A percentile compares a stretch with the other conserved stretches of the same genome.
Conservation (phyloP, 768 basidiomycete genomes). For the Epithele typhae region DNA sequence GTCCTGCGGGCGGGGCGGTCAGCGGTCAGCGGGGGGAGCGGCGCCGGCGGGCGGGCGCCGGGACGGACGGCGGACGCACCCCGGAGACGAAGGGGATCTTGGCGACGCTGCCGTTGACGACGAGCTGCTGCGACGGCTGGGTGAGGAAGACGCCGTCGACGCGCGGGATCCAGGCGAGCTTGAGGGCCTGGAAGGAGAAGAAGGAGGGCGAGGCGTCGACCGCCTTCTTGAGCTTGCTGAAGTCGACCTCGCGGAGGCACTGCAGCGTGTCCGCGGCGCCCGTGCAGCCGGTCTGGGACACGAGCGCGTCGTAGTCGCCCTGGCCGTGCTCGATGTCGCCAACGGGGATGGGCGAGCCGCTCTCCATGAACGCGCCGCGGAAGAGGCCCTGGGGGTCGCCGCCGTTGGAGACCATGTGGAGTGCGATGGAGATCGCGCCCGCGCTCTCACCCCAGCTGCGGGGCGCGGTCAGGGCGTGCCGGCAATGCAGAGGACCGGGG, state of each 20-base stretch:
- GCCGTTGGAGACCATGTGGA: conserved; percentile 25
- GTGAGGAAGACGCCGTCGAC: conserved; percentile 46
- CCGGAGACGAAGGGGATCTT: conserved; percentile 47
- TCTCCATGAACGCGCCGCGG: conserved; percentile 36
- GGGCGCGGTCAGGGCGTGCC: conserved; percentile 36
- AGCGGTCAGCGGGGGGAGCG: not conserved
- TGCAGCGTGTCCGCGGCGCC: conserved; percentile 31
- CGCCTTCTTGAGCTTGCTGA: conserved; percentile 25
- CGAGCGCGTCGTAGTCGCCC: conserved; percentile 37
- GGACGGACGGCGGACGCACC: not conserved
- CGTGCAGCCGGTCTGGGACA: conserved; percentile 33
- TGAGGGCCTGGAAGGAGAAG: conserved; percentile 34
- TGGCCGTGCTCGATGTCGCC: conserved; percentile 25
- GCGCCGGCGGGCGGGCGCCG: no score
- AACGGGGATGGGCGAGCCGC: conserved; percentile 15
- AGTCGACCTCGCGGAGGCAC: conserved; percentile 38
- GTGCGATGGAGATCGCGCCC: conserved; percentile 32
- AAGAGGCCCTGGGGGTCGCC: conserved; percentile 22
- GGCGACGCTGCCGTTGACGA: conserved; percentile 42
- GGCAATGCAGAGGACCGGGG: conserved; percentile 36
- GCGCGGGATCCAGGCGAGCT: conserved; percentile 46
- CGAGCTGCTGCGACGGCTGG: conserved; percentile 34
- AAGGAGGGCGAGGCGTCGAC: conserved; percentile 32
- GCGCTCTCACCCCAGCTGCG: conserved; percentile 34
- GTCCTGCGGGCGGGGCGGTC: conserved; percentile 18